Conservation (phyloP, 2,329 filamentous ascomycete species). For the Fusarium sp. region DNA sequence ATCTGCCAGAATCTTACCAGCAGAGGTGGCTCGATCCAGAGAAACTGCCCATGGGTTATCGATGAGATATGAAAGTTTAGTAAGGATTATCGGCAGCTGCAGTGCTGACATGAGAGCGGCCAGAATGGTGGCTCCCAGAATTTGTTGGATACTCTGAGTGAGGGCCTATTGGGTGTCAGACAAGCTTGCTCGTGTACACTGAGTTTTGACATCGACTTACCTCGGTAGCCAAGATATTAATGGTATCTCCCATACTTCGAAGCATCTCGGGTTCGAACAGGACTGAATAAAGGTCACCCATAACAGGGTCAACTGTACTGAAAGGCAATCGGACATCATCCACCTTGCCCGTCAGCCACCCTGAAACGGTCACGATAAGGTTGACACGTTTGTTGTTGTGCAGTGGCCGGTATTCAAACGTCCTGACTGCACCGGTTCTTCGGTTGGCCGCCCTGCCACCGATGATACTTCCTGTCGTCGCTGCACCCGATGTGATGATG, state of each 20-base stretch:
- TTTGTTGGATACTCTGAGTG: slow-evolving; percentile 95
- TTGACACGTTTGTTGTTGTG: slow-evolving; percentile 99
- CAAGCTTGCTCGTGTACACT: not conserved
- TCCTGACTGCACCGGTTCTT: slow-evolving; percentile 90
- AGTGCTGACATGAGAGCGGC: slow-evolving; percentile 91
- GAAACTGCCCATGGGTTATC: slow-evolving; percentile 99
- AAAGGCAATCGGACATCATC: slow-evolving; percentile 96
- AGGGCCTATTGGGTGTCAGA: slow-evolving; percentile 70
- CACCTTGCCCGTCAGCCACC: slow-evolving; percentile 98
- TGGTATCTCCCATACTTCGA: slow-evolving; percentile 96
- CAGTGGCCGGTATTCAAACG: slow-evolving; percentile 94
- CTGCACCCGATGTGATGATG: slow-evolving; percentile 90
- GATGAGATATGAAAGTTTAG: slow-evolving; percentile 94
- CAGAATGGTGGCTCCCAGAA: slow-evolving; percentile 89
- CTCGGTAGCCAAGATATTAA: slow-evolving; percentile 98
- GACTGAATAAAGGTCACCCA: slow-evolving; percentile 98
- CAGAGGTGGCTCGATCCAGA: slow-evolving; percentile 85
- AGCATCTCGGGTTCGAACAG: slow-evolving; percentile 99
- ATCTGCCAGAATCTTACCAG: slow-evolving; percentile 92
- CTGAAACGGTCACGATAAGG: slow-evolving; percentile 92
- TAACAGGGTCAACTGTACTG: slow-evolving; percentile 95
- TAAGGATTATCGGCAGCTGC: slow-evolving; percentile 89
- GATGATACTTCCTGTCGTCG: slow-evolving; percentile 87
- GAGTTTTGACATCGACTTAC: slow-evolving; percentile 59
- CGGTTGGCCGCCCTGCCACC: slow-evolving; percentile 86